These are phyloP conservation scores for Heterobasidion irregulare DNA, from an alignment of 1,284 basidiomycete genomes.

Conservation along the genomic window DNA sequence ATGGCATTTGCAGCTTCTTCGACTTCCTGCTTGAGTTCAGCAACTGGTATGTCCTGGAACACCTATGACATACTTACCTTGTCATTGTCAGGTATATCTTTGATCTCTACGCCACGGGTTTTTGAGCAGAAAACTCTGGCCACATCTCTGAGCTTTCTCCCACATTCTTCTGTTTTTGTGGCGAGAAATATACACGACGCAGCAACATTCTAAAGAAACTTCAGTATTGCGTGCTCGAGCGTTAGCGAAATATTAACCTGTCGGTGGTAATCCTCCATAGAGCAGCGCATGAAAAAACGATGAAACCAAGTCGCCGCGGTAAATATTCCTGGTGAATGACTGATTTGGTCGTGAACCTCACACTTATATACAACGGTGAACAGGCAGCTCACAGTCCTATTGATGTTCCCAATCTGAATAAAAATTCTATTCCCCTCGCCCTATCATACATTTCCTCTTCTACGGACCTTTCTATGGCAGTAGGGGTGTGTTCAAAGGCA, in stretches of 20 bases:
- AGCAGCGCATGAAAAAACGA: conserved; percentile 89
- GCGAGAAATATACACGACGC: conserved; percentile 88
- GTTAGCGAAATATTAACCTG: conserved; percentile 38
- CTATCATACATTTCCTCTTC: conserved; percentile 68
- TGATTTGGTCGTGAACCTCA: conserved; percentile 22
- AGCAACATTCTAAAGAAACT: conserved; percentile 65
- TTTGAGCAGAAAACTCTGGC: conserved; percentile 73
- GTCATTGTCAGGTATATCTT: conserved; percentile 50
- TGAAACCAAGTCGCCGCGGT: conserved; percentile 89
- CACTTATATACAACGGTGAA: conserved; percentile 10
- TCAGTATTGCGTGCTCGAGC: conserved; percentile 2
- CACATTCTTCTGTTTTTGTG: conserved; percentile 87
- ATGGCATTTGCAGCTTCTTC: conserved; percentile 69
- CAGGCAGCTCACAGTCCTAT: conserved; percentile 52
- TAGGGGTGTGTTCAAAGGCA: conserved; percentile 49
- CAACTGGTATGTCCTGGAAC: not conserved
- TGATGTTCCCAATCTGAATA: conserved; percentile 70
- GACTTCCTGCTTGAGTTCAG: conserved; percentile 45
- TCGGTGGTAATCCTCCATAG: conserved; percentile 78
- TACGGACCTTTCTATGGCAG: conserved; percentile 41
- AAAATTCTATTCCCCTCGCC: conserved; percentile 70
- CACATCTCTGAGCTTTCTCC: conserved; percentile 79
- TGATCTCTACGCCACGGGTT: conserved; percentile 44
- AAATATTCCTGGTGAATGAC: conserved; percentile 71
- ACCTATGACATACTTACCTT: conserved; percentile 31